phyloP scores from a whole-genome alignment of 2,329 filamentous ascomycete species.

The Myriangium duriaei region DNA sequence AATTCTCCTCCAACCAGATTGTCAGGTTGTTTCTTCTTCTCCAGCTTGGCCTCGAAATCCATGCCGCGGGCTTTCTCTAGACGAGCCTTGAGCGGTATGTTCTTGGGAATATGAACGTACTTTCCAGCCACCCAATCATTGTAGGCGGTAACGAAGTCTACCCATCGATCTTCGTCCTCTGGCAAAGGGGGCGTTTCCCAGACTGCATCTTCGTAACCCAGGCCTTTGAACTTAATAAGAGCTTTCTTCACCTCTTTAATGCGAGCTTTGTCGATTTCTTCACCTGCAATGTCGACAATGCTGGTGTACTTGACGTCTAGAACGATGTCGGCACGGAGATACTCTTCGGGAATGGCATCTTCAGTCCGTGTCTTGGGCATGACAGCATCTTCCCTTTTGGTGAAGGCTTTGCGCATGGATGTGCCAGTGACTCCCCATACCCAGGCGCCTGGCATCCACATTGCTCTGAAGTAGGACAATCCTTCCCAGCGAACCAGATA shows the following conservation, averaged over 20 bases:
- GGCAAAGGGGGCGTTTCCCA: constrained; percentile 70
- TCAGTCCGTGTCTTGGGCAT: constrained; percentile 57
- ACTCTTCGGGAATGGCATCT: constrained; percentile 81
- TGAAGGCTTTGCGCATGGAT: constrained; percentile 61
- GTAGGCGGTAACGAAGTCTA: constrained; percentile 72
- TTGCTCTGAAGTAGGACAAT: constrained; percentile 67
- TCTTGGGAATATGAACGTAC: constrained; percentile 52
- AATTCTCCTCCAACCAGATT: constrained; percentile 65
- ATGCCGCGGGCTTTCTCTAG: constrained; percentile 53
- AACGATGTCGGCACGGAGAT: constrained; percentile 75
- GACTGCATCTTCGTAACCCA: constrained; percentile 79
- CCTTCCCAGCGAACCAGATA: constrained; percentile 84
- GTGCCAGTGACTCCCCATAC: constrained; percentile 56
- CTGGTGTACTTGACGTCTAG: constrained; percentile 62
- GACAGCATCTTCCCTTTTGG: constrained; percentile 51
- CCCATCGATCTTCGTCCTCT: constrained; percentile 56
- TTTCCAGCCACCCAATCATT: constrained; percentile 72
- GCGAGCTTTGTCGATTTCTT: constrained; percentile 57
- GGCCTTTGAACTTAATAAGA: constrained; percentile 82
- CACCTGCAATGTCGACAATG: constrained; percentile 44
- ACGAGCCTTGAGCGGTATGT: constrained; percentile 48
- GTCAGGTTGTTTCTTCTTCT: constrained; percentile 59
- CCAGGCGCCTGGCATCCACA: constrained; percentile 86
- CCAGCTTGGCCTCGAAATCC: constrained; percentile 53
- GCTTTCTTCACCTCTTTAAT: constrained; percentile 61